phyloP scores from a whole-genome alignment of 2,329 filamentous ascomycete genomes.

The Cladosporium sphaerospermum region DNA sequence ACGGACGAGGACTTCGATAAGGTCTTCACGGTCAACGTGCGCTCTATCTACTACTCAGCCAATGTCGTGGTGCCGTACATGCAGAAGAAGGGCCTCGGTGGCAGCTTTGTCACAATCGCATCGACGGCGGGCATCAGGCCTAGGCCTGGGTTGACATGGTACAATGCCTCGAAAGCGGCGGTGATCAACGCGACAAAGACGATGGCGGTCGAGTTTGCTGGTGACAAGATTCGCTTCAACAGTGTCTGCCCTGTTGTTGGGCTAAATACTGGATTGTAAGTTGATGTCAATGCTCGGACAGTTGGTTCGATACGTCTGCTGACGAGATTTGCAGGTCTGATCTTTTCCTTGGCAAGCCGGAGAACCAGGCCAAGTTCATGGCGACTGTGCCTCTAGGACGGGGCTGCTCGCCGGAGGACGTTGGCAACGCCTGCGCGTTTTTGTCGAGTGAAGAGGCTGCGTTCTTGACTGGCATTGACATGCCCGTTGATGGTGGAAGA shows the following conservation, averaged over 20 bases:
- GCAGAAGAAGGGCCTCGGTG: slow-evolving; percentile 50
- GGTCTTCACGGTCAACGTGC: slow-evolving; percentile 64
- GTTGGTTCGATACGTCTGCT: background rate
- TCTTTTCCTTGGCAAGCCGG: slow-evolving; percentile 53
- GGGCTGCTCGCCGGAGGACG: slow-evolving; percentile 54
- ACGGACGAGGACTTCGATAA: slow-evolving; percentile 61
- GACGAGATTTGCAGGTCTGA: slow-evolving; percentile 18
- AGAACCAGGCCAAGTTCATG: slow-evolving; percentile 52
- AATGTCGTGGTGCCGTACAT: slow-evolving; percentile 57
- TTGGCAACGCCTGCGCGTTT: slow-evolving; percentile 65
- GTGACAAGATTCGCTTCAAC: slow-evolving; percentile 67
- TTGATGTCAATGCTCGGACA: background rate
- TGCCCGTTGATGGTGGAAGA: slow-evolving; percentile 57
- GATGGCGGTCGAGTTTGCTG: slow-evolving; percentile 67
- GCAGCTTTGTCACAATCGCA: slow-evolving; percentile 60
- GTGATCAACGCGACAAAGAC: slow-evolving; percentile 56
- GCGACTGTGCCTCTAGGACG: slow-evolving; percentile 51
- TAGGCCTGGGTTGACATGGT: slow-evolving; percentile 60
- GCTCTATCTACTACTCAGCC: slow-evolving; percentile 57
- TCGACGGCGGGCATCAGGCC: slow-evolving; percentile 59
- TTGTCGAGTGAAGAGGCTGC: slow-evolving; percentile 64
- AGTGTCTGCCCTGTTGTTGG: slow-evolving; percentile 50
- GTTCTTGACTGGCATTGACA: slow-evolving; percentile 67
- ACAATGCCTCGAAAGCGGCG: slow-evolving; percentile 63
- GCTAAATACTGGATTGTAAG: slow-evolving; percentile 29